Base-by-base conservation (phyloP, 495 filamentous ascomycete species). In the Xeromyces bisporus region DNA sequence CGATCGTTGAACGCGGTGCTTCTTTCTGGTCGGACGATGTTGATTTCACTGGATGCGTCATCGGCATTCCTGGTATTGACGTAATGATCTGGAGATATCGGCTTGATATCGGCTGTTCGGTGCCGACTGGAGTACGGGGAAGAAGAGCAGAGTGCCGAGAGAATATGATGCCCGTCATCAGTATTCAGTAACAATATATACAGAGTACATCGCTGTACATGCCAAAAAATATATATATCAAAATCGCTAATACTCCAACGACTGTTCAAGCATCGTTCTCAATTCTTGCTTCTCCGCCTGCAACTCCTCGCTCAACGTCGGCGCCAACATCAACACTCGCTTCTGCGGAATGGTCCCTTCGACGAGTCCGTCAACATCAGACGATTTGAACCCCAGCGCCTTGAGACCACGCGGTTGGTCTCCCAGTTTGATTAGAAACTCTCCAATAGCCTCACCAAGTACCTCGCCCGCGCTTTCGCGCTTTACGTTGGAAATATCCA, bases 271-370 rank as follows among this genome's bases (percentile, higher is more conserved):
- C 35, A 83, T 46, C 6, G 51, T 54, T 36, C 60, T 61, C 43
- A 82, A 50, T 46, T 75, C 71, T 43, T 78, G 73, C 49, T 75
- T 71, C 44, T 77, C 66, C 5, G 64, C 64, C 40, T 69, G 58
- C 30, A 66, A 42, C 47, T 73, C 73, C 37, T 68, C 70, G 28
- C 69, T 74, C 41, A 96, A 53, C 28, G 67, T 80, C 3, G 89
- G 89, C 23, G 91, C 91, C 30, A 97, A 54, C 80, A 85, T 87
- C 39, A 96, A 47, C 28, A 97, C 89, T 28, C 89, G 63, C 28
- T 67, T 65, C 60, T 97, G 89, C 15, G 89, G 89, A 28, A 97
- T 70, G 15, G 89, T 96, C 1, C 89, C 91, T 49, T 96, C 85
- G 9, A 97, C 84, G 37, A 97, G 55, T 3, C 54, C 69, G 15